Evolutionary conservation across 257 asterid genomes (phyloP), one percentile per base, ranked within the genome.

Genomic region (Phtheirospermum japonicum): DNA sequence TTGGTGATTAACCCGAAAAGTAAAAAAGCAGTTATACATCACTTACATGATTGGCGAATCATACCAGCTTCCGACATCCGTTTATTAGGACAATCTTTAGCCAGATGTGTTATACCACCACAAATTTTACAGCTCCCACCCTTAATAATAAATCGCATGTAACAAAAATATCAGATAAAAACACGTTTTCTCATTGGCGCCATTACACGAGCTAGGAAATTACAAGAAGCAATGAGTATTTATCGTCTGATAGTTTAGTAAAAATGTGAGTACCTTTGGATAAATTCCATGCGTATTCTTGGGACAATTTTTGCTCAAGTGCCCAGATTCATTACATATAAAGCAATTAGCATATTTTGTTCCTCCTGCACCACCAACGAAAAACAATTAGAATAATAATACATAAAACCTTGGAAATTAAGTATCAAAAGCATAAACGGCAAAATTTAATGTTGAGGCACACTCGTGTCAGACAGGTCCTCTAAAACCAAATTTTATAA

Each of bases 51-150:
- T 73, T 64, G 83, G 67, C 72, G 57, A 54, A 54, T 9, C 33
- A 40, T 63, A 37, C 67, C 71, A 49, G 67, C 71, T 36, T 45
- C 65, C 43, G 67, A 71, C 52, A 51, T 63, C 60, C 23, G 26
- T 75, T 89, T 92, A 66, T 80, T 76, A 39, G 95, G 95, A 76
- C 97, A 92, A 75, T 92, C 97, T 80, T 72, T 82, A 11, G 95
- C 95, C 63, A 92, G 74, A 79, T 92, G 97, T n/a, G 99, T 86
- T 7, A 89, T 72, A 19, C 95, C 96, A 34, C 90, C 89, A 73
- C 99, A 92, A 66, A 88, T 74, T 75, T 91, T 89, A 77, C 98
- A 91, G 76, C 85, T 64, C 57, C 98, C 98, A 53, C 98, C 98
- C 98, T 88, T 65, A 64, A 69, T 61, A 57, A 13, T 58, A 50